Conservation (phyloP, 768 basidiomycete species). For the Pulveroboletus sp. region DNA sequence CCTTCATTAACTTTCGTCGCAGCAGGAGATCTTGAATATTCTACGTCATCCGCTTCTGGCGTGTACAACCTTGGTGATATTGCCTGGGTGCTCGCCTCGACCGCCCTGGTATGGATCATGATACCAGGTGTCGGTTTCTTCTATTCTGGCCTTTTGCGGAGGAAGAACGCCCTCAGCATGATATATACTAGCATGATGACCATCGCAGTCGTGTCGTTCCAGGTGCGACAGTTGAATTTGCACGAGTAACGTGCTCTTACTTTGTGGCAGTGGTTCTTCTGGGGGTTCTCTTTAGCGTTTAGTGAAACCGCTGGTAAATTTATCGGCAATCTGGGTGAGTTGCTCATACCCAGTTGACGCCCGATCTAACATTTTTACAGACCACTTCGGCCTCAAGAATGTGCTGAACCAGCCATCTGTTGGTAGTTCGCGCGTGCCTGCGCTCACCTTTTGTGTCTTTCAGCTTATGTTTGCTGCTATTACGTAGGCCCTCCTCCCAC, state of each 20-base stretch:
- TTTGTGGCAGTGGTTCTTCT: slow-evolving; percentile 81
- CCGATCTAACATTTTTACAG: slow-evolving; percentile 33
- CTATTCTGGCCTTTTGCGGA: slow-evolving; percentile 84
- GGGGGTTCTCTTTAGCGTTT: slow-evolving; percentile 93
- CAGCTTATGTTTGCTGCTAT: slow-evolving; percentile 90
- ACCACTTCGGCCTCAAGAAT: slow-evolving; percentile 76
- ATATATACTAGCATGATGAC: slow-evolving; percentile 76
- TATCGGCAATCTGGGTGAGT: slow-evolving; percentile 81
- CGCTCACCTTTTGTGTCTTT: slow-evolving; percentile 76
- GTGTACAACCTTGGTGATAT: slow-evolving; percentile 63
- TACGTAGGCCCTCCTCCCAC: slow-evolving; percentile 47
- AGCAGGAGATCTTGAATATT: slow-evolving; percentile 39
- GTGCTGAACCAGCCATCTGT: slow-evolving; percentile 74
- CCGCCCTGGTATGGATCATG: slow-evolving; percentile 83
- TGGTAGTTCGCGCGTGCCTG: slow-evolving; percentile 66
- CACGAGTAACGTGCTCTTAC: neutral
- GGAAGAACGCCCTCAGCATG: slow-evolving; percentile 93
- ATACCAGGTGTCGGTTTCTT: slow-evolving; percentile 82
- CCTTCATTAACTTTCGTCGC: neutral
- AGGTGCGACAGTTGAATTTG: slow-evolving; percentile 58
- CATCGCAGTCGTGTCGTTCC: slow-evolving; percentile 77
- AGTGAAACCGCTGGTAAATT: slow-evolving; percentile 67
- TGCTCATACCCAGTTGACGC: neutral
- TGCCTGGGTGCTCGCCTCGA: slow-evolving; percentile 65
- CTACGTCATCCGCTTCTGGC: slow-evolving; percentile 16